Evolutionary conservation across 2,329 filamentous ascomycete genomes (phyloP).

Genomic region (Emmonsiellopsis sp.): DNA sequence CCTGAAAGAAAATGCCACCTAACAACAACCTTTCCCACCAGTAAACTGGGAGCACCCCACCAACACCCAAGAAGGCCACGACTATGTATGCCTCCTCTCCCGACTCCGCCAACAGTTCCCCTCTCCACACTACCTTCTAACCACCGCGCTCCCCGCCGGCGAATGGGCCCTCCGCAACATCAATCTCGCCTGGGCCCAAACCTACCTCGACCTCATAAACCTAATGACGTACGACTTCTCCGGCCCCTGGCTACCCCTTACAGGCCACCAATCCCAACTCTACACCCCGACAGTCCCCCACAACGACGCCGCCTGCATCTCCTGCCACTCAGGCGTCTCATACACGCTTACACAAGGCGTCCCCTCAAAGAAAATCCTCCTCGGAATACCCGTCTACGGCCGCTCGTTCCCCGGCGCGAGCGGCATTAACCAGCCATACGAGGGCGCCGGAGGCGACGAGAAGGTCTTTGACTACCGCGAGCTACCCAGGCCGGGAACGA

Average conservation of each 20-base stretch:
- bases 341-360: conserved; percentile 60
- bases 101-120: conserved; percentile 59
- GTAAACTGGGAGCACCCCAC: conserved; percentile 75
- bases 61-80: conserved; percentile 53
- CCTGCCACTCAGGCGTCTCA: conserved; percentile 56
- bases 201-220: conserved; percentile 66
- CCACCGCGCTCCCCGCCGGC: conserved; percentile 61
- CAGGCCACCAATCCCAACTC: conserved; percentile 68
- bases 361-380: conserved; percentile 59
- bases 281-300: conserved; percentile 46
- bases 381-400: conserved; percentile 68
- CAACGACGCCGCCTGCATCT: conserved; percentile 46
- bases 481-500: conserved; percentile 51
- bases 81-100: conserved; percentile 62
- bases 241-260: conserved; percentile 57
- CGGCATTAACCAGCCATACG: conserved; percentile 48
- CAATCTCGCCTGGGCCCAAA: conserved; percentile 52
- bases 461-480: conserved; percentile 66
- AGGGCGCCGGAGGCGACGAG: conserved; percentile 42
- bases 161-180: conserved; percentile 59
- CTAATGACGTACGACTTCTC: conserved; percentile 74
- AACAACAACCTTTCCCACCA: conserved; percentile 24
- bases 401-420: conserved; percentile 60
- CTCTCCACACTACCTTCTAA: conserved; percentile 58
- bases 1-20: background rate